A percentile compares a stretch with the other conserved stretches of the same genome.
These are phyloP conservation scores for Irpex rosettiformis DNA, from an alignment of 1,284 basidiomycete species.

Conservation along the genomic window DNA sequence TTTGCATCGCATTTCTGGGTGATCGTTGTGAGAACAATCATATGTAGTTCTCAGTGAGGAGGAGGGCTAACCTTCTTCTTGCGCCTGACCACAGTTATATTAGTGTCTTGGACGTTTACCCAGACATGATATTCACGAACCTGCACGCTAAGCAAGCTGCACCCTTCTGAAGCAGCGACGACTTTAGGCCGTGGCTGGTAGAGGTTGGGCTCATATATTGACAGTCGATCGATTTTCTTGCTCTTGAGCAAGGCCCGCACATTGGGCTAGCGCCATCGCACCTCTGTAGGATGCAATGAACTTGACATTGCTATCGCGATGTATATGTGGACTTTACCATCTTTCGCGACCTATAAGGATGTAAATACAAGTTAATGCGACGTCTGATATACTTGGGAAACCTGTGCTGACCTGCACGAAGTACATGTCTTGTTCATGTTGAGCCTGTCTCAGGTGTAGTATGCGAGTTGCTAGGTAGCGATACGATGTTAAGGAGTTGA, in stretches of 20 bases:
- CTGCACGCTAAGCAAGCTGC: constrained; percentile 27
- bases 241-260: constrained; percentile 26
- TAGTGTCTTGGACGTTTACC: neutral
- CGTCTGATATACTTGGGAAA: neutral
- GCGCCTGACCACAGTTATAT: constrained; percentile 14
- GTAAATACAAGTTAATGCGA: neutral
- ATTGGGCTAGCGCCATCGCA: constrained; percentile 24
- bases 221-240: constrained; percentile 24
- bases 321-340: constrained; percentile 16
- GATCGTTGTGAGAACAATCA: too few relatives aligned
- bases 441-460: neutral
- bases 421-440: constrained; percentile 23
- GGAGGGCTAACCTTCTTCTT: constrained; percentile 25
- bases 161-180: constrained; percentile 26
- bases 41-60: too few relatives aligned
- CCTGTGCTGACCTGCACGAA: constrained; percentile 22
- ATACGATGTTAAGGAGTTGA: too few relatives aligned
- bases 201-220: constrained; percentile 15
- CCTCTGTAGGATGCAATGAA: constrained; percentile 15
- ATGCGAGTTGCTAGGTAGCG: neutral
- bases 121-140: constrained; percentile 11
- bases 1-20: constrained; percentile 27
- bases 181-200: constrained; percentile 15
- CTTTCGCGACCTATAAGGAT: constrained; percentile 20
- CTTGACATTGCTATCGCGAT: too few relatives aligned